Evolutionary conservation across 2,329 filamentous ascomycete genomes (phyloP), one percentile per base, ranked within the genome.

Genomic region (Lojkania enalia): DNA sequence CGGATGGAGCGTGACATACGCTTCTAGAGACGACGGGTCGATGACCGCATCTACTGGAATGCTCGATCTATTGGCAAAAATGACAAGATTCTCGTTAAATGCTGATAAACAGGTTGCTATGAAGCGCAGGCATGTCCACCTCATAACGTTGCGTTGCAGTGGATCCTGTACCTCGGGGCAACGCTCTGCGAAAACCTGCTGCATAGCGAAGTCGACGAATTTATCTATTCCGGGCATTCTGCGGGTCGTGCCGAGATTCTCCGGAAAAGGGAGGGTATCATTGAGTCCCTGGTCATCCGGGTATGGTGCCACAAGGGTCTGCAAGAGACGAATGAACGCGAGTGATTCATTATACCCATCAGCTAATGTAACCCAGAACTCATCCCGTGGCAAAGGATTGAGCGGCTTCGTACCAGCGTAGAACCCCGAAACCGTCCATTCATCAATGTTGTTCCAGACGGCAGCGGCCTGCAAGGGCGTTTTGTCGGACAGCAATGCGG

Each of bases 41-140:
- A 95, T 88, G 13, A 87, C 82, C 7, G 80, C 73, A 64, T 96
- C 90, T 13, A 95, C 84, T 19, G 82, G 76, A 20, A 95, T 77
- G 48, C 81, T 86, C 2, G 88, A 87, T 61, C 87, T 82, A 65
- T 90, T 95, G 29, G 88, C 87, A 58, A 96, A 83, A 20, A 92
- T 78, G 30, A 97, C 87, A 9, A 97, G 79, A 58, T 96, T 86
- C 66, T 99, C 94, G 67, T 99, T 97, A 75, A 99, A 99, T 0
- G 84, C 91, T 6, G 80, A 79, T 16, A 99, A 74, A 61, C 90
- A 94, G 2, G 83, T 82, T 15, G 85, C 74, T 35, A 91, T 86
- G 64, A 99, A 95, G 27, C 90, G 84, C 18, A 99, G 77, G 65
- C 91, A 96, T 48, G 84, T 86, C 55, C 87, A 84, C 37, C 87